Conservation (phyloP, 805 yeast genomes). For the Tetrapisispora pingtungensis region DNA sequence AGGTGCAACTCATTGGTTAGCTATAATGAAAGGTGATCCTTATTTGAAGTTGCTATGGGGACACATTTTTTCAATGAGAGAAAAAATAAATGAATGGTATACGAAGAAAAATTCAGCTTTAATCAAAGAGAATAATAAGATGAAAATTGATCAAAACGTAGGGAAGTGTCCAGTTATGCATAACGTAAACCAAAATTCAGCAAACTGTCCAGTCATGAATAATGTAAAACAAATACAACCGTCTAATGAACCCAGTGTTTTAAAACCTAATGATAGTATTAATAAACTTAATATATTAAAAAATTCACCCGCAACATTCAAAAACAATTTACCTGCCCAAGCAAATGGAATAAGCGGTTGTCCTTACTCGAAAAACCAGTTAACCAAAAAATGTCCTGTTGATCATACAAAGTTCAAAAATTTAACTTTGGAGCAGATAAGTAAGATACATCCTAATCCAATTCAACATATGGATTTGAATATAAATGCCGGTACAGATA, state of each 20-base stretch:
- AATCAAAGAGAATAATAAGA: neutral
- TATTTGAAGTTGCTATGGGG: conserved; percentile 46
- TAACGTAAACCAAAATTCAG: neutral
- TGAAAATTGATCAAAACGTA: neutral
- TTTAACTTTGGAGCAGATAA: neutral
- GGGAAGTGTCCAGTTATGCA: conserved; percentile 3
- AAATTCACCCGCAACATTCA: neutral
- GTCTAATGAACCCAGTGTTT: neutral
- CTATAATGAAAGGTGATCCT: conserved; percentile 49
- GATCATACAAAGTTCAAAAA: neutral
- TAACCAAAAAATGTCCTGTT: neutral
- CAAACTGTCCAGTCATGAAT: conserved; percentile 1
- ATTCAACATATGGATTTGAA: no score
- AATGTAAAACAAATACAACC: neutral
- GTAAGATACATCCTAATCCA: neutral
- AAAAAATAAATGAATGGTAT: conserved; percentile 28
- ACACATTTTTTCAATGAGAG: conserved; percentile 36
- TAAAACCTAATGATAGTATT: neutral
- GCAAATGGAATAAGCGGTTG: neutral
- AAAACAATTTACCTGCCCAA: neutral
- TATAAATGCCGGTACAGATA: no score
- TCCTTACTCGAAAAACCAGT: neutral
- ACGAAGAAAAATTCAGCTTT: conserved; percentile 7
- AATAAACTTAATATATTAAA: no score
- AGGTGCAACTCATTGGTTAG: conserved; percentile 51